Percentiles rank a stretch among this genome's conserved stretches.
These are phyloP conservation scores for Mycena floridula DNA, from an alignment of 768 basidiomycete genomes.

Conservation along the genomic window DNA sequence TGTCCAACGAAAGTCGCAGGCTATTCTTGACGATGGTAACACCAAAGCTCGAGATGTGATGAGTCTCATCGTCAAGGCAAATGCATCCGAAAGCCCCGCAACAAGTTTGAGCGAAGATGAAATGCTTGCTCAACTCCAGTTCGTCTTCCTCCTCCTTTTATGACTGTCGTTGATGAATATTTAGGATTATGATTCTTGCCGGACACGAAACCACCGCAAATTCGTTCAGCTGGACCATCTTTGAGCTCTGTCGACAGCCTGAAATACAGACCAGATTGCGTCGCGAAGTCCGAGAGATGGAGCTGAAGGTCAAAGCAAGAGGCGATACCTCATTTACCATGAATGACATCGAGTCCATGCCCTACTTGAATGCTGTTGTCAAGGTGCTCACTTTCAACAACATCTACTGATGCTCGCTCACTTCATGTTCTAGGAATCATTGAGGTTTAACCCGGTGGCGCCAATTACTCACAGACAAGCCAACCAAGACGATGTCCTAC, in stretches of 20 bases:
- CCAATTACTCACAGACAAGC: conserved; percentile 26
- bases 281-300: conserved; percentile 37
- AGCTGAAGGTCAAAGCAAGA: conserved; percentile 9
- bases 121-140: conserved; percentile 40
- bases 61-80: conserved; percentile 36
- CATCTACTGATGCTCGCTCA: background rate
- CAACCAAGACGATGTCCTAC: conserved; percentile 31
- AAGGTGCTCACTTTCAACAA: conserved; percentile 11
- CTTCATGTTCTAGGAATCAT: conserved; percentile 18
- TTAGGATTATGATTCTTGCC: conserved; percentile 38
- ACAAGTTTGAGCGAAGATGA: conserved; percentile 42
- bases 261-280: conserved; percentile 57
- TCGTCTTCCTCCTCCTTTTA: background rate
- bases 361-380: conserved; percentile 16
- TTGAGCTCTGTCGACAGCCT: conserved; percentile 54
- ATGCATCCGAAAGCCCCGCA: conserved; percentile 39
- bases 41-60: background rate
- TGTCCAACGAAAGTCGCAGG: conserved; percentile 3
- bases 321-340: conserved; percentile 11
- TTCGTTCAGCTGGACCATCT: conserved; percentile 52
- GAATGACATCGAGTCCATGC: conserved; percentile 27
- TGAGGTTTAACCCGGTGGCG: conserved; percentile 25
- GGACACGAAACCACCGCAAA: conserved; percentile 61
- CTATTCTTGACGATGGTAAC: background rate
- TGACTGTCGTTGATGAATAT: background rate